Conservation (phyloP, 2,329 filamentous ascomycete genomes). For the Aspergillus sp. region DNA sequence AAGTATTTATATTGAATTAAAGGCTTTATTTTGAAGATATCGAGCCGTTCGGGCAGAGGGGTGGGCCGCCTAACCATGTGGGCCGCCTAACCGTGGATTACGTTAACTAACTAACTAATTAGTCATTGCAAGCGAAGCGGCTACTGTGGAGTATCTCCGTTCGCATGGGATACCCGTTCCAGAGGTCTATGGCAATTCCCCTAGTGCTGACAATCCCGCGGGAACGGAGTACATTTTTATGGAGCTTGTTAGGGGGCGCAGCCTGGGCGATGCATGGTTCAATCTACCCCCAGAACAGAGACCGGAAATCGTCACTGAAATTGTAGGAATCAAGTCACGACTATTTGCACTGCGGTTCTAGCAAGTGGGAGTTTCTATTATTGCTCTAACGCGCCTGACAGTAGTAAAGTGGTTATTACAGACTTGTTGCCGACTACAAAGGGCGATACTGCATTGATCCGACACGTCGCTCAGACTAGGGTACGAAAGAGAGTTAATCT, state of each 20-base stretch:
- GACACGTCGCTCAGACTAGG: slow-evolving; percentile 6
- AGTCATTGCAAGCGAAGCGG: neutral
- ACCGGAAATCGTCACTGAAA: neutral
- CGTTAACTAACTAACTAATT: neutral
- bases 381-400: neutral
- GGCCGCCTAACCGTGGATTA: no score
- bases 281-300: neutral
- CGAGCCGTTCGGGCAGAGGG: no score
- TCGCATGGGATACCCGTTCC: neutral
- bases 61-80: no score
- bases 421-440: neutral
- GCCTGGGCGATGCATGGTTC: neutral
- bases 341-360: neutral
- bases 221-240: neutral
- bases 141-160: neutral
- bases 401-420: neutral
- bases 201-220: neutral
- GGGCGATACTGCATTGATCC: slow-evolving; percentile 8
- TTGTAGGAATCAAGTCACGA: neutral
- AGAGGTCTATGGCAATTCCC: neutral
- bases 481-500: slow-evolving; percentile 3
- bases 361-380: neutral
- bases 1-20: no score
- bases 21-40: no score
- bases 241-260: neutral